Evolutionary conservation across 2,329 filamentous ascomycete genomes (phyloP).

Genomic region (Nemania sp.): DNA sequence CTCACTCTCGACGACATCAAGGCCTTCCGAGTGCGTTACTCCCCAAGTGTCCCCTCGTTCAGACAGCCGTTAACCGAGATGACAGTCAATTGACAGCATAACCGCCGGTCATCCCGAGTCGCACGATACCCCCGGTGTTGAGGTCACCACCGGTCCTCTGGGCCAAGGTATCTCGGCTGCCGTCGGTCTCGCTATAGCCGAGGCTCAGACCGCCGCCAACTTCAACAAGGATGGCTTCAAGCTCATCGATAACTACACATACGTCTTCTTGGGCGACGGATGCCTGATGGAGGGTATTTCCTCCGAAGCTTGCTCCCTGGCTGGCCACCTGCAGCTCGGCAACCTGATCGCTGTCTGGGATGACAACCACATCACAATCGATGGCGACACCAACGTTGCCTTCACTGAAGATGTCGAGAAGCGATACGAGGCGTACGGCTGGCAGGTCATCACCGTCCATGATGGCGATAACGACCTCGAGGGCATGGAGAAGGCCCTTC

Average conservation of each 20-base stretch:
- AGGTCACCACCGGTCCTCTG: constrained; percentile 97
- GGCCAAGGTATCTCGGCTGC: constrained; percentile 97
- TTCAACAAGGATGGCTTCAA: constrained; percentile 98
- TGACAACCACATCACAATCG: constrained; percentile 96
- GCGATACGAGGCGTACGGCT: constrained; percentile 96
- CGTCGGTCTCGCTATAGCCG: constrained; percentile 95
- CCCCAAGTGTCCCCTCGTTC: background rate
- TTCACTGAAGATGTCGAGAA: constrained; percentile 97
- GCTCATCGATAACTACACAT: constrained; percentile 95
- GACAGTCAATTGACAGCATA: constrained; percentile 65
- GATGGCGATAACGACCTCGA: constrained; percentile 89
- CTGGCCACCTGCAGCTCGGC: constrained; percentile 95
- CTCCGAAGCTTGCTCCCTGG: constrained; percentile 86
- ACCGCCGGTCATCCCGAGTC: constrained; percentile 96
- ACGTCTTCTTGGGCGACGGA: constrained; percentile 94
- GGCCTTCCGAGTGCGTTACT: constrained; percentile 80
- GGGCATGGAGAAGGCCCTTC: constrained; percentile 85
- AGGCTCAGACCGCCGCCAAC: constrained; percentile 84
- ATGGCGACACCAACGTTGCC: constrained; percentile 92
- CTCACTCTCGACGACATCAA: constrained; percentile 91
- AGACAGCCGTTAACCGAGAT: constrained; percentile 25
- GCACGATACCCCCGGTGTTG: constrained; percentile 93
- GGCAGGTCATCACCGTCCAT: constrained; percentile 84
- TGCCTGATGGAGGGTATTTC: constrained; percentile 99
- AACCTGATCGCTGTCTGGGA: constrained; percentile 98